phyloP scores from a whole-genome alignment of 371 early-diverging fungal species.

The Apophysomyces sp. region DNA sequence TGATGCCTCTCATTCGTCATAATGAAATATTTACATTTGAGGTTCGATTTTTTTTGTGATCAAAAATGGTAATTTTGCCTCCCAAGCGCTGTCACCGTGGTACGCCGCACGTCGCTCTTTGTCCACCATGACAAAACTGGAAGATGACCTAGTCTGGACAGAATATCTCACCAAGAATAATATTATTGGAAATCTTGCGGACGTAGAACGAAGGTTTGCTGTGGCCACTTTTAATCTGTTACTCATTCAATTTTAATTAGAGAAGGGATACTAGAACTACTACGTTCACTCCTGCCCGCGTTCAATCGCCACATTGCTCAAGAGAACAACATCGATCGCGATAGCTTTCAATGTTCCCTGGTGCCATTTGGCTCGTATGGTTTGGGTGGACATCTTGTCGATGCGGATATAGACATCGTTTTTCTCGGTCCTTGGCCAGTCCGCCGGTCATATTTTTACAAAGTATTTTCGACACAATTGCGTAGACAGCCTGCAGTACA shows the following conservation, averaged over 20 bases:
- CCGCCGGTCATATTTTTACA: constrained; percentile 21
- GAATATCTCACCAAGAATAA: not conserved
- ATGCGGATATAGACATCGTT: constrained; percentile 38
- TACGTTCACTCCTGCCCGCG: constrained; percentile 4
- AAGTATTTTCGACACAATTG: constrained; percentile 16
- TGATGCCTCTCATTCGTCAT: too few relatives aligned
- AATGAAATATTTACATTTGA: too few relatives aligned
- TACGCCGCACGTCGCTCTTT: too few relatives aligned
- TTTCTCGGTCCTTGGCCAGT: constrained; percentile 25
- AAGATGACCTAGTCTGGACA: not conserved
- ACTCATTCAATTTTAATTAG: constrained; percentile 2
- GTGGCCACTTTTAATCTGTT: not conserved
- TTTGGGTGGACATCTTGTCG: constrained; percentile 26
- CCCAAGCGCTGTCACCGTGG: too few relatives aligned
- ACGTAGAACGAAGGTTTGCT: constrained; percentile 2
- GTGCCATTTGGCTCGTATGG: constrained; percentile 42
- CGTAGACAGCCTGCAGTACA: constrained; percentile 14
- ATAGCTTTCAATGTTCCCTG: constrained; percentile 17
- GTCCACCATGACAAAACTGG: not conserved
- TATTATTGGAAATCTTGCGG: constrained; percentile 4
- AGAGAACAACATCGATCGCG: constrained; percentile 1
- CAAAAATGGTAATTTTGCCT: too few relatives aligned
- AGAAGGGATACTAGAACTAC: constrained; percentile 8
- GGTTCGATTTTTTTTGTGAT: too few relatives aligned
- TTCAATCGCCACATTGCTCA: not conserved